Conservation (phyloP, 2,329 filamentous ascomycete genomes). For the Trichoderma atrobrunneum region DNA sequence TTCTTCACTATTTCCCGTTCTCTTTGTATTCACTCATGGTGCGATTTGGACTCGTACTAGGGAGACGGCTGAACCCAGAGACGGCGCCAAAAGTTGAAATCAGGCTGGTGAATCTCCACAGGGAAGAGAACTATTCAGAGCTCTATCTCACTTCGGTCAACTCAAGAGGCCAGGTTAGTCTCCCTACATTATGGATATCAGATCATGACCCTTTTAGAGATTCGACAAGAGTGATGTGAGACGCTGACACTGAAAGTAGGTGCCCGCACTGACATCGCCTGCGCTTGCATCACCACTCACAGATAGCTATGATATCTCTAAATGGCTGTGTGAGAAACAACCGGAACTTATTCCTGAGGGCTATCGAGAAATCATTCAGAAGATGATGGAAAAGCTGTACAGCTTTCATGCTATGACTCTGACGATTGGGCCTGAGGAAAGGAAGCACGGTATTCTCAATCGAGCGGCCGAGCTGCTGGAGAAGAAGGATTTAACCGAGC, state of each 20-base stretch:
- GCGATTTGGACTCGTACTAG: conserved; percentile 31
- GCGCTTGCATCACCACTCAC: conserved; percentile 24
- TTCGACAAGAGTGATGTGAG: neutral
- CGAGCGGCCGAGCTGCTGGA: conserved; percentile 31
- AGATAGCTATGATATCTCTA: conserved; percentile 30
- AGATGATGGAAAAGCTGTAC: conserved; percentile 29
- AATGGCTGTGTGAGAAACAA: conserved; percentile 31
- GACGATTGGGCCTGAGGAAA: conserved; percentile 25
- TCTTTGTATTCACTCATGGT: conserved; percentile 33
- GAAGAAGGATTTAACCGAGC: conserved; percentile 26
- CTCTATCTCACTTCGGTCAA: conserved; percentile 29
- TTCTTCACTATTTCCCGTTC: conserved; percentile 32
- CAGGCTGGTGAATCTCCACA: conserved; percentile 29
- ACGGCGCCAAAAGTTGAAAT: conserved; percentile 27
- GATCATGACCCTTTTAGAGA: neutral
- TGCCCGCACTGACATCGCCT: conserved; percentile 30
- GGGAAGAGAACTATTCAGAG: conserved; percentile 30
- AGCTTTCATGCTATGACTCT: conserved; percentile 28
- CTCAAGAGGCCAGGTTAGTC: conserved; percentile 30
- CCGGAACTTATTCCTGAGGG: conserved; percentile 29
- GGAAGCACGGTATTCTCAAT: conserved; percentile 29
- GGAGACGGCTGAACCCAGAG: conserved; percentile 25
- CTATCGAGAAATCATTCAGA: conserved; percentile 25
- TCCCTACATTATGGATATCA: rapidly evolving
- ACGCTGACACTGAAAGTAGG: conserved; percentile 21